Conservation (phyloP, 202 grass and related monocot species). For the Schoenoplectus triqueter region DNA sequence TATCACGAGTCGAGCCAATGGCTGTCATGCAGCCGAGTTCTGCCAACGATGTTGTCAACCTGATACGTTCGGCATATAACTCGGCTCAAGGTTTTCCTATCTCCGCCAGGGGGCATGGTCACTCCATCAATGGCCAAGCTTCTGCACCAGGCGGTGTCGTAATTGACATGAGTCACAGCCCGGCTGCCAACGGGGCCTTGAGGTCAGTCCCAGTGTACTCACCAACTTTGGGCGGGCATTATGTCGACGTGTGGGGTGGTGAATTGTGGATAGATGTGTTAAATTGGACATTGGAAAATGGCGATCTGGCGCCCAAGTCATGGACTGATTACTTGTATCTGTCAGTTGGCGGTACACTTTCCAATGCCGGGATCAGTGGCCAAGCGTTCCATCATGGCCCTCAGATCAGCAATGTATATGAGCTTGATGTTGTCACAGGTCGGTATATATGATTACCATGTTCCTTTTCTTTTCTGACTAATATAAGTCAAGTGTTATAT, state of each 20-base stretch:
- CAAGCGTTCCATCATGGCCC: conserved; percentile 91
- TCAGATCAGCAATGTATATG: conserved; percentile 87
- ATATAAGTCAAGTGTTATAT: not conserved
- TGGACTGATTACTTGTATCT: conserved; percentile 98
- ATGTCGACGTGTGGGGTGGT: conserved; percentile 89
- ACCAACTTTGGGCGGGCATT: conserved; percentile 53
- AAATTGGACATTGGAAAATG: conserved; percentile 72
- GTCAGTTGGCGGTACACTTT: conserved; percentile 86
- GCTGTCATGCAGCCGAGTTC: conserved; percentile 64
- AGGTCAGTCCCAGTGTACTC: conserved; percentile 58
- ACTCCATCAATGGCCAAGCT: conserved; percentile 87
- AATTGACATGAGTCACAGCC: conserved; percentile 69
- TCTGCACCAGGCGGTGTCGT: conserved; percentile 66
- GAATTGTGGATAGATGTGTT: conserved; percentile 87
- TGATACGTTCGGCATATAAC: conserved; percentile 57
- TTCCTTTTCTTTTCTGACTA: not conserved
- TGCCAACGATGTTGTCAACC: conserved; percentile 49
- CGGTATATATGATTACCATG: not conserved
- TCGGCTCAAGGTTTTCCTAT: conserved; percentile 51
- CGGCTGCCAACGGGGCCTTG: conserved; percentile 19
- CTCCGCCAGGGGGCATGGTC: conserved; percentile 76
- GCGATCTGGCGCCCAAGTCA: conserved; percentile 73
- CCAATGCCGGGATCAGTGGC: conserved; percentile 92
- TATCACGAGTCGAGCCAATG: conserved; percentile 45
- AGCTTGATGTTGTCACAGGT: conserved; percentile 97